phyloP scores from a whole-genome alignment of 148 eudicot genomes.

The Nyssa sinensis region DNA sequence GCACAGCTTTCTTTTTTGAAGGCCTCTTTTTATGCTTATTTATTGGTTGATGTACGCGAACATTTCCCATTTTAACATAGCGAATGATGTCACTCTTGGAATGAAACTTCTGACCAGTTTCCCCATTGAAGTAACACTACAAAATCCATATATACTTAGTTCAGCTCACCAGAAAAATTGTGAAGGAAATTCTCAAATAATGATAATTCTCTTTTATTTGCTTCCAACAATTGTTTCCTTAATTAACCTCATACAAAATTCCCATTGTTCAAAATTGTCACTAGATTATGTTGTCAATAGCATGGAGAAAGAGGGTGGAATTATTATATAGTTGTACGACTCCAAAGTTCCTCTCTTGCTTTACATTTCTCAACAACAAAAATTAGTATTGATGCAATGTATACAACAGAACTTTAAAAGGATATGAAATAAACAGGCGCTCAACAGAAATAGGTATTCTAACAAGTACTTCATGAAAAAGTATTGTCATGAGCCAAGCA shows the following conservation, averaged over 20 bases:
- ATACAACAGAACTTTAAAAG: too few species aligned
- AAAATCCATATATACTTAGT: constrained; percentile 19
- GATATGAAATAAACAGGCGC: too few species aligned
- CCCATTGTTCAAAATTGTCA: background rate
- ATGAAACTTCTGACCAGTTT: constrained; percentile 46
- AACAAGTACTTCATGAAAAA: too few species aligned
- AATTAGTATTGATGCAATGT: background rate
- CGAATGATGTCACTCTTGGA: constrained; percentile 49
- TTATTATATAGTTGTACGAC: background rate
- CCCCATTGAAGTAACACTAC: constrained; percentile 49
- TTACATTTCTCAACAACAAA: background rate
- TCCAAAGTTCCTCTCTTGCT: background rate
- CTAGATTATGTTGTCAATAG: background rate
- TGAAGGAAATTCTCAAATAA: background rate
- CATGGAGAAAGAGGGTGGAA: background rate
- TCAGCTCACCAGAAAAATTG: constrained; percentile 4
- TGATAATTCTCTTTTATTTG: background rate
- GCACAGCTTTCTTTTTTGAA: constrained; percentile 26
- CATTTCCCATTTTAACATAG: constrained; percentile 22
- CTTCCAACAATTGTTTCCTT: background rate
- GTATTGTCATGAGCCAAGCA: too few species aligned
- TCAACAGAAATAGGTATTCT: too few species aligned
- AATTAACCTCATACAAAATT: background rate
- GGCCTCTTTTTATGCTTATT: constrained; percentile 17
- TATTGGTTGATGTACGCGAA: constrained; percentile 15